Conservation (phyloP, 2,329 filamentous ascomycete species). For the Alternaria longipes region DNA sequence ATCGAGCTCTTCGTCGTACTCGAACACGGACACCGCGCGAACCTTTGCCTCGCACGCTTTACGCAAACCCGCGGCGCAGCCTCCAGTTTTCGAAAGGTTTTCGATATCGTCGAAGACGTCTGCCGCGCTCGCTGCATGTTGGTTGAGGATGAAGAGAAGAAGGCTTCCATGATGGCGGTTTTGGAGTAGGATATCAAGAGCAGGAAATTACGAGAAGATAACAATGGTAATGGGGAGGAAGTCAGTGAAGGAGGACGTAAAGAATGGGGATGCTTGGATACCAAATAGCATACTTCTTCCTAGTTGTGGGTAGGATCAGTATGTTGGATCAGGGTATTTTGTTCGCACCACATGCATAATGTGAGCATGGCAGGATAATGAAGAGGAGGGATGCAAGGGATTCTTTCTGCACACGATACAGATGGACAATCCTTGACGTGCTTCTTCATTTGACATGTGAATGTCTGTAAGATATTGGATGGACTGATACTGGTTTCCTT, state of each 20-base stretch:
- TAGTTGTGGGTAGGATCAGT: not conserved
- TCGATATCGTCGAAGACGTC: constrained; percentile 77
- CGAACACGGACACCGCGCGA: constrained; percentile 79
- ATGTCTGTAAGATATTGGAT: not conserved
- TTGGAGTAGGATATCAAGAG: constrained; percentile 34
- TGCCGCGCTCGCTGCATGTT: constrained; percentile 72
- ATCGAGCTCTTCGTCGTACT: constrained; percentile 89
- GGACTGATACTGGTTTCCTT: not conserved
- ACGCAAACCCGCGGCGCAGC: constrained; percentile 92
- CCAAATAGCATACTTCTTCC: constrained; percentile 16
- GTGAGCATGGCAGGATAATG: not conserved
- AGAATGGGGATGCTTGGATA: constrained; percentile 14
- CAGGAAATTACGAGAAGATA: not conserved
- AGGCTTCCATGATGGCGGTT: constrained; percentile 55
- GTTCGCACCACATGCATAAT: not conserved
- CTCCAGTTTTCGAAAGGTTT: constrained; percentile 84
- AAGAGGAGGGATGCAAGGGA: not conserved
- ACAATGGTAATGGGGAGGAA: not conserved
- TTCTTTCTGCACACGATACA: not conserved
- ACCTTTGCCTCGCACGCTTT: constrained; percentile 82
- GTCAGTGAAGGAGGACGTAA: not conserved
- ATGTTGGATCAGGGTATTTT: not conserved
- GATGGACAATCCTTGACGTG: not conserved
- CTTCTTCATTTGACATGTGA: not conserved
- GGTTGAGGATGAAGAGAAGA: constrained; percentile 65